Base-by-base conservation (phyloP, 148 eudicot species). In the Rhododendron mucronatum region DNA sequence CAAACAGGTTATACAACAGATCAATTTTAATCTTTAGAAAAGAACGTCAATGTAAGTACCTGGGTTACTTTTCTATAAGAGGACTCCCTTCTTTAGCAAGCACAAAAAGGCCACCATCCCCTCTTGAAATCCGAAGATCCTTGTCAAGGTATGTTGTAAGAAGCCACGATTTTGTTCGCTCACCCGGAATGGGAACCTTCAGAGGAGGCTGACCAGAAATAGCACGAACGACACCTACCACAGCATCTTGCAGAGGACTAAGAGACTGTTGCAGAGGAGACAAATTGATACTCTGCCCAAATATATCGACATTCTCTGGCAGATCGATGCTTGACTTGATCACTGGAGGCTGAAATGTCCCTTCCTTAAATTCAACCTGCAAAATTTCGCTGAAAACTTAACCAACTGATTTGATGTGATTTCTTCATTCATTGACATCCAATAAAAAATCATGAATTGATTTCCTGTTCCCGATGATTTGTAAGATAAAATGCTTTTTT, bases 21-120 rank as follows among this genome's bases (percentile, higher is more conserved):
- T 33, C 18, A 82, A 61, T 7, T 6, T 39, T 21, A 5, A 44
- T 47, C 33, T 82, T 61, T 61, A 4, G 1, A 11, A 82, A n/a
- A 21, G 30, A 83, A 51, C 2, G 48, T 45, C 83, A 65, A 35
- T 67, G 33, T 14, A 61, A 26, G 51, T 6, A 84, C 83, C 88
- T 78, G 69, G 85, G 76, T 89, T 89, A 93, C 84, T 91, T 86
- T 73, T 93, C 89, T 69, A 97, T 88, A 85, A 97, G 95, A 41
- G 94, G 87, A 82, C 96, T 95, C 28, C 96, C 98, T 92, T 97
- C 98, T 90, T 93, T 93, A 80, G 91, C 98, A 71, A 97, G 99
- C 67, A 97, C 98, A 82, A 97, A 97, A 63, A 97, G 92, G 84
- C 99, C 99, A 75, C 98, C 99, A 89, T 97, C 98, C 48, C 98